phyloP scores from a whole-genome alignment of 2,329 filamentous ascomycete species.

The Cyphellophora europaea region DNA sequence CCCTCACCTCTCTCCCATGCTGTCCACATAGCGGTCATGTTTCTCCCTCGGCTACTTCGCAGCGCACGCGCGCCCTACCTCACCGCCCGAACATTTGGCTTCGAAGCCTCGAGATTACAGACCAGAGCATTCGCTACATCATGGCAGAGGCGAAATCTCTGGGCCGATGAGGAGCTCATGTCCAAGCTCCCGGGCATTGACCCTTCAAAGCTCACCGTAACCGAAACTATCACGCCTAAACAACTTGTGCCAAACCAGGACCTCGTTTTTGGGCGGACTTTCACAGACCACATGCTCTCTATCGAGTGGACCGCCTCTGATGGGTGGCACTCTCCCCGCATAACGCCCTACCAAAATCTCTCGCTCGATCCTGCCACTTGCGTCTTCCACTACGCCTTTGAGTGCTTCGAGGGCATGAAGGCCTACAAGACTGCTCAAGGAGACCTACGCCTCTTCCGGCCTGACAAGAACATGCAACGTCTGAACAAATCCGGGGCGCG shows the following conservation, averaged over 20 bases:
- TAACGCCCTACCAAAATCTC: slow-evolving; percentile 93
- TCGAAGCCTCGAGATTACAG: slow-evolving; percentile 7
- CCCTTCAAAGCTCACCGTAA: slow-evolving; percentile 63
- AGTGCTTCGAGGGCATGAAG: slow-evolving; percentile 99
- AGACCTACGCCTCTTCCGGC: slow-evolving; percentile 78
- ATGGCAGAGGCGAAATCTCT: slow-evolving; percentile 8
- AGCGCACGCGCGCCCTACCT: slow-evolving; percentile 10
- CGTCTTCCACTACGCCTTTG: slow-evolving; percentile 97
- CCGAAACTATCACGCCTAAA: slow-evolving; percentile 68
- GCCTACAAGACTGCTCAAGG: slow-evolving; percentile 81
- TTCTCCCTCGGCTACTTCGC: slow-evolving; percentile 15
- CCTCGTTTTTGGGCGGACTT: slow-evolving; percentile 80
- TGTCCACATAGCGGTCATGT: slow-evolving; percentile 7
- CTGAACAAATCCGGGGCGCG: slow-evolving; percentile 85
- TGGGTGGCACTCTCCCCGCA: slow-evolving; percentile 75
- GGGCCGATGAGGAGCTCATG: slow-evolving; percentile 10
- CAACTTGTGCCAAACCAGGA: slow-evolving; percentile 63
- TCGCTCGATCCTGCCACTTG: slow-evolving; percentile 92
- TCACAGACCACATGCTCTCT: slow-evolving; percentile 97
- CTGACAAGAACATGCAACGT: slow-evolving; percentile 91
- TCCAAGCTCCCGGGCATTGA: slow-evolving; percentile 57
- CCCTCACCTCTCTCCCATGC: background rate
- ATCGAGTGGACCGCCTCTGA: slow-evolving; percentile 81
- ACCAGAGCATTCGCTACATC: slow-evolving; percentile 14
- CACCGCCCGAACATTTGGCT: slow-evolving; percentile 6